These are phyloP conservation scores for Chamaecyparis obtusa DNA, from an alignment of 75 land plant genomes.

Conservation along the genomic window DNA sequence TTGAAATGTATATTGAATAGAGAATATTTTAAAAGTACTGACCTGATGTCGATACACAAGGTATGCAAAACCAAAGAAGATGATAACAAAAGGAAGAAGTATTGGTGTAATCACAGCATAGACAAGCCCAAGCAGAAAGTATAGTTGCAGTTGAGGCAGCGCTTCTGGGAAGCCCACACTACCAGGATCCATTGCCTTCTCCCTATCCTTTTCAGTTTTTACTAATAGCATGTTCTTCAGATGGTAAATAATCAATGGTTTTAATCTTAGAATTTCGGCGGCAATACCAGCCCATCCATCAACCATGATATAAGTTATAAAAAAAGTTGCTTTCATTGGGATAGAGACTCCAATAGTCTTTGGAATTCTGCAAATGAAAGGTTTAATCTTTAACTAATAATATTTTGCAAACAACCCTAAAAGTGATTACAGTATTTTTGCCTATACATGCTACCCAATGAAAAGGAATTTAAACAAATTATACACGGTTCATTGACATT, in stretches of 20 bases:
- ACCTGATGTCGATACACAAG: constrained; percentile 78
- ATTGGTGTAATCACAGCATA: constrained; percentile 62
- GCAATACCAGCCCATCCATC: constrained; percentile 80
- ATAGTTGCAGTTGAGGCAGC: constrained; percentile 54
- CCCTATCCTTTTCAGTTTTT: constrained; percentile 71
- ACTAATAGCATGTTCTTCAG: constrained; percentile 62
- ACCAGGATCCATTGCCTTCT: constrained; percentile 62
- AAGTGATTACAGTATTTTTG: background rate
- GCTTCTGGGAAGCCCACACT: constrained; percentile 42
- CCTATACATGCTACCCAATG: background rate
- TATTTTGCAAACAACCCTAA: background rate
- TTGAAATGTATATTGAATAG: background rate
- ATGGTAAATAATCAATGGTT: constrained; percentile 56
- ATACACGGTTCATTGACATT: background rate
- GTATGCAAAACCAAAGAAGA: constrained; percentile 61
- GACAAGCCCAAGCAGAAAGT: constrained; percentile 65
- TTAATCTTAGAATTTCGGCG: constrained; percentile 56
- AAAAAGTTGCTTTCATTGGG: constrained; percentile 64
- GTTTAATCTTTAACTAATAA: background rate
- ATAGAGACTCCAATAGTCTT: constrained; percentile 49
- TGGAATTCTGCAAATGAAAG: constrained; percentile 40
- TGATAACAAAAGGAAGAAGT: constrained; percentile 57
- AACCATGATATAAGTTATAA: constrained; percentile 76
- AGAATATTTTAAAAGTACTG: background rate
- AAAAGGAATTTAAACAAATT: background rate